Percentiles rank a stretch among this genome's conserved stretches.
These are phyloP conservation scores for Sphenostylis stenocarpa DNA, from an alignment of 306 rosid species.

Conservation along the genomic window DNA sequence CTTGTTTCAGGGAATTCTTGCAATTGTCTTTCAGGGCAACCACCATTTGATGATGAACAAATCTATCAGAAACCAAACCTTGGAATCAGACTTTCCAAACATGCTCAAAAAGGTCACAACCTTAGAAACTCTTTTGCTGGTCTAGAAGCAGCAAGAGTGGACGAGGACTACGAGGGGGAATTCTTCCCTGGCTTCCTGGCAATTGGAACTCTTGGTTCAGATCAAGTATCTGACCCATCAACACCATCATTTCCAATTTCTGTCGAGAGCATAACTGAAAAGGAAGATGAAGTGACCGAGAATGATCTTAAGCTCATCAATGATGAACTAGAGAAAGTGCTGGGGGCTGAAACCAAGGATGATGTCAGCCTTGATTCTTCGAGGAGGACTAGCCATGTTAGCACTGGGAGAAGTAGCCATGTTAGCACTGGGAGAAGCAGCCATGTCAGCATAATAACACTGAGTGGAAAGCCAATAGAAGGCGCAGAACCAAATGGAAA, in stretches of 20 bases:
- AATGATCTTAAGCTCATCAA: slow-evolving; percentile 83
- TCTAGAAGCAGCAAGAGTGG: slow-evolving; percentile 58
- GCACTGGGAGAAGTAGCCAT: slow-evolving; percentile 85
- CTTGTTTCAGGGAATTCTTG: slow-evolving; percentile 49
- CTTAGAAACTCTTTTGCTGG: slow-evolving; percentile 71
- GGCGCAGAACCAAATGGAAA: slow-evolving; percentile 50
- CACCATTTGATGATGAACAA: slow-evolving; percentile 77
- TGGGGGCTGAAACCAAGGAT: slow-evolving; percentile 75
- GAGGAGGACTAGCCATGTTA: slow-evolving; percentile 79
- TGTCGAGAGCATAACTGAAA: slow-evolving; percentile 77
- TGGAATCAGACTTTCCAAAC: slow-evolving; percentile 58
- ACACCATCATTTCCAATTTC: slow-evolving; percentile 82
- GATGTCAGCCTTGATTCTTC: slow-evolving; percentile 73
- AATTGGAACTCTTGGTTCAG: slow-evolving; percentile 89
- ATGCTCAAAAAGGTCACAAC: slow-evolving; percentile 54
- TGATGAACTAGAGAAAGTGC: slow-evolving; percentile 86
- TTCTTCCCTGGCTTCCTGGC: slow-evolving; percentile 95
- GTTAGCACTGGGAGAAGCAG: slow-evolving; percentile 89
- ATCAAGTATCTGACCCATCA: slow-evolving; percentile 59
- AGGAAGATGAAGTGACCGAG: slow-evolving; percentile 83
- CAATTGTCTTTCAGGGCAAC: slow-evolving; percentile 74
- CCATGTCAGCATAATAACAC: slow-evolving; percentile 82
- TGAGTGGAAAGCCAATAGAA: slow-evolving; percentile 73
- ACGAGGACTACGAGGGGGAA: slow-evolving; percentile 56
- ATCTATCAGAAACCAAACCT: slow-evolving; percentile 55